Conservation (phyloP, 2,329 filamentous ascomycete species). For the Cladophialophora carrionii region DNA sequence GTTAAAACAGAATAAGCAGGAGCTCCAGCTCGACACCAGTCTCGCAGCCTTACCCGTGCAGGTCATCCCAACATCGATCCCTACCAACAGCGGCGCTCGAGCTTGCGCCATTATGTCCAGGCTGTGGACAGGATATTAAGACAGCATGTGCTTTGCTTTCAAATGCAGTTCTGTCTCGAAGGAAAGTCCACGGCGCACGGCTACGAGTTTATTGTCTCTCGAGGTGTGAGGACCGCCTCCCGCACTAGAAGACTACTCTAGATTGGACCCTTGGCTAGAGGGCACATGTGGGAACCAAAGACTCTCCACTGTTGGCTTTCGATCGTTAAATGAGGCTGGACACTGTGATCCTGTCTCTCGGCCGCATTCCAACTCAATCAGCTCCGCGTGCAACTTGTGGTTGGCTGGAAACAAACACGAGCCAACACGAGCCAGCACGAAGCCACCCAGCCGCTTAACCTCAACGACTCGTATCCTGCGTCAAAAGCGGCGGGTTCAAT, state of each 20-base stretch:
- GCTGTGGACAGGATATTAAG: background rate
- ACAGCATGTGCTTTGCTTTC: background rate
- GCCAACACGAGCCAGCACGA: background rate
- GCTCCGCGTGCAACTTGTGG: background rate
- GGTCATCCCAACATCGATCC: slow-evolving; percentile 43
- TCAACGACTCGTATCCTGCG: background rate
- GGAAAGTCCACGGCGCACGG: background rate
- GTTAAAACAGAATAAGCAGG: slow-evolving; percentile 27
- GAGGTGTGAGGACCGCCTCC: background rate
- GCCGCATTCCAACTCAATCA: background rate
- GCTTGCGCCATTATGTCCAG: slow-evolving; percentile 1
- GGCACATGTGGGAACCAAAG: background rate
- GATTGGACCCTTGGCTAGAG: background rate
- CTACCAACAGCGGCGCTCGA: slow-evolving; percentile 18
- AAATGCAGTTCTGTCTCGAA: background rate
- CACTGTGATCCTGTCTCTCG: background rate
- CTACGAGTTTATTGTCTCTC: background rate
- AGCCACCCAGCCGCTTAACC: background rate
- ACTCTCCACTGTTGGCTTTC: background rate
- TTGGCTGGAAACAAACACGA: background rate
- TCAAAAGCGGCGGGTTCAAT: background rate
- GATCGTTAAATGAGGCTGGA: background rate
- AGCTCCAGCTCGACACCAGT: background rate
- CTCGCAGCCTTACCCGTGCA: slow-evolving; percentile 22
- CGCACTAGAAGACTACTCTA: background rate